These are phyloP conservation scores for Chloris gayana DNA, from an alignment of 176 grass and related monocot species.

Conservation along the genomic window DNA sequence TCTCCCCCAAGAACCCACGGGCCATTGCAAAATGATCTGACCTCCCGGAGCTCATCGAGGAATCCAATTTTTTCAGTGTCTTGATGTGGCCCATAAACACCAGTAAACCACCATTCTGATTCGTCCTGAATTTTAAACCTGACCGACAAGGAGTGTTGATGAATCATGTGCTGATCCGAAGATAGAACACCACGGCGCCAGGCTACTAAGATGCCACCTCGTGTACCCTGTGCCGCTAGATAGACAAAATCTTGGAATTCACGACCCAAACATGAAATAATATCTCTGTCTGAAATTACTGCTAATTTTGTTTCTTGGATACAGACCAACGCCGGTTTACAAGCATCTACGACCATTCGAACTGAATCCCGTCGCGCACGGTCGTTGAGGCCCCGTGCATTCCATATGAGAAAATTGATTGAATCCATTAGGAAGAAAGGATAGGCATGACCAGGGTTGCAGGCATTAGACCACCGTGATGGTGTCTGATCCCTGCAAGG, in stretches of 20 bases:
- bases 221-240: not conserved
- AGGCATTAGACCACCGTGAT: too few relatives aligned
- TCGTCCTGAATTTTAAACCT: not conserved
- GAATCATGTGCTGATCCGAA: not conserved
- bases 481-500: too few relatives aligned
- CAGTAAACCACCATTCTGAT: not conserved
- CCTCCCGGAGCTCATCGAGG: not conserved
- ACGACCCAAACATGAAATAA: not conserved
- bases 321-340: not conserved
- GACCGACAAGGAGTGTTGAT: not conserved
- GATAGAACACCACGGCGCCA: not conserved
- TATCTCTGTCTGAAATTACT: not conserved
- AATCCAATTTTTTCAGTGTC: not conserved
- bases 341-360: not conserved
- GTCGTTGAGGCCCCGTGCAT: not conserved
- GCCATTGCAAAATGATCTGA: not conserved
- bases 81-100: not conserved
- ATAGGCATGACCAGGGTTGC: not conserved
- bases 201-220: not conserved
- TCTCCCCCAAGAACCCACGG: not conserved
- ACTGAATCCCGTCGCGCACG: not conserved
- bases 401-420: not conserved
- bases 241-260: not conserved
- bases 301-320: not conserved
- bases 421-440: not conserved